Base-by-base conservation (phyloP, 2,329 filamentous ascomycete genomes). In the Colletotrichum abscissum region DNA sequence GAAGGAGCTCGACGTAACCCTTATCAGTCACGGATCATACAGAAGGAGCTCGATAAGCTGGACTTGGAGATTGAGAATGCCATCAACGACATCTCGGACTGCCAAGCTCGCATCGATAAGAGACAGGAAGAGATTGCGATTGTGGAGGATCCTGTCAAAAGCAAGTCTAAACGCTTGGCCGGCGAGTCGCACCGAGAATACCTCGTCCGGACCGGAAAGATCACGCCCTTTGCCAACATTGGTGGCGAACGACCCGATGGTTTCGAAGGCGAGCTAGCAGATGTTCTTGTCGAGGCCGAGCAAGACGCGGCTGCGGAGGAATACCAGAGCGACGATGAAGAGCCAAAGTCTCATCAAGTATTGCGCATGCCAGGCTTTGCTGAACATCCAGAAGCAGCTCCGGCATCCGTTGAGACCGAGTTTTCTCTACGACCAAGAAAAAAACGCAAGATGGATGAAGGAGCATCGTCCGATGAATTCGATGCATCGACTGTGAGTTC, bases 201-300 rank as follows among this genome's bases (percentile, higher is more conserved):
- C 80, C 89, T 99, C 59, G 97, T 99, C 62, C 92, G 97, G 33
- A 99, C 96, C 0, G 97, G 97, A 74, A 98, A 98, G 84, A 98
- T 99, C 77, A 99, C 97, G 0, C 97, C 97, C 0, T 99, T 99
- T 79, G 94, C 95, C 8, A 94, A 92, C 75, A 89, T 97, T 77
- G 91, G 91, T 30, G 88, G 90, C 16, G 87, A 90, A n/a, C 85
- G 91, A 1, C 87, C 87, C 4, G 86, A 90, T 33, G 90, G 89
- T 3, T 87, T 91, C 3, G 88, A 92, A 57, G 92, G 92, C 2
- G 92, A 92, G 73, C 86, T 98, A 19, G 92, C 93, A 12, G 92
- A 95, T 78, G 93, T 92, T 2, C 89, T 98, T 72, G 85, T 95
- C 16, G 94, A 97, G 80, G 95, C 94, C 0, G 95, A 98, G 79